Conservation (phyloP, 2,329 filamentous ascomycete species). For the Aspergillus quadrilineatus region DNA sequence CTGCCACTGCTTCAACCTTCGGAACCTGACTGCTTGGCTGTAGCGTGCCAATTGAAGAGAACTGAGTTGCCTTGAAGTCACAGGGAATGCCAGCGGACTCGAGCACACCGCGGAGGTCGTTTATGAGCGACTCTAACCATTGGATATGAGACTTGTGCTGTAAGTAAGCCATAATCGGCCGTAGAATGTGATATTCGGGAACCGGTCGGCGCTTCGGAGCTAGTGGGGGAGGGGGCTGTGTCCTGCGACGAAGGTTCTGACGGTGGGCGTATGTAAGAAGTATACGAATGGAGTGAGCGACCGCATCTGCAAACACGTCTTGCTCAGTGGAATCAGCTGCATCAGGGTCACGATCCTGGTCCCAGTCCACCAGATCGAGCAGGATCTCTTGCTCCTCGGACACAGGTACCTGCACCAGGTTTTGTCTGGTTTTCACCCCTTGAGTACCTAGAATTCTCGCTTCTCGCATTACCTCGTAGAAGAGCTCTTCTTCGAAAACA, state of each 20-base stretch:
- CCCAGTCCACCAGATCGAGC: slow-evolving; percentile 65
- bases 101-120: slow-evolving; percentile 32
- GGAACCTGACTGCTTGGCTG: slow-evolving; percentile 12
- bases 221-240: slow-evolving; percentile 61
- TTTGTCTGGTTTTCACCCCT: slow-evolving; percentile 64
- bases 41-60: slow-evolving; percentile 26
- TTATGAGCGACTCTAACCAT: slow-evolving; percentile 35
- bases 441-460: slow-evolving; percentile 70
- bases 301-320: slow-evolving; percentile 59
- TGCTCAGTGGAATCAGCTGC: slow-evolving; percentile 29
- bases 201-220: slow-evolving; percentile 50
- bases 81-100: slow-evolving; percentile 33
- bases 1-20: slow-evolving; percentile 43
- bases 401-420: slow-evolving; percentile 57
- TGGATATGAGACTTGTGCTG: slow-evolving; percentile 47
- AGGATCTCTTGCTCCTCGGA: slow-evolving; percentile 58
- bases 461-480: slow-evolving; percentile 84
- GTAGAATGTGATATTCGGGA: slow-evolving; percentile 58
- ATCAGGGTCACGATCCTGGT: slow-evolving; percentile 37
- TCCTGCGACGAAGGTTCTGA: slow-evolving; percentile 65
- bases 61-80: slow-evolving; percentile 27
- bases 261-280: slow-evolving; percentile 77
- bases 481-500: slow-evolving; percentile 69
- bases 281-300: slow-evolving; percentile 69
- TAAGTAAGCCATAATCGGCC: slow-evolving; percentile 56